Evolutionary conservation across 2,329 filamentous ascomycete genomes (phyloP).

Genomic region (Trichophyton schoenleinii): DNA sequence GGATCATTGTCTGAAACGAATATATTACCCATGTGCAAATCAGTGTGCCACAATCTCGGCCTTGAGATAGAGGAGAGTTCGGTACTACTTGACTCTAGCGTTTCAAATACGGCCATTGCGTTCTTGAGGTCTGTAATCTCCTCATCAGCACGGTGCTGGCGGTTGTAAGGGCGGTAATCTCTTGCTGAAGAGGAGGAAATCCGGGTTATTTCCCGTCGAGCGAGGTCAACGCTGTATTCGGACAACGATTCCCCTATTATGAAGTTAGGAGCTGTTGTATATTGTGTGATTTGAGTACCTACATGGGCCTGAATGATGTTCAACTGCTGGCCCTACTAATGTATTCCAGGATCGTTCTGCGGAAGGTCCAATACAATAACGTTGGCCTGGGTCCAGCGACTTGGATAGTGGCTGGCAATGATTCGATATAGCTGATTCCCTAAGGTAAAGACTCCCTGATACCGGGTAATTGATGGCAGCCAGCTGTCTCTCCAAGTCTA

Average conservation of each 20-base stretch:
- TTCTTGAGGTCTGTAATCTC: background rate
- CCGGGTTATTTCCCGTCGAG: constrained; percentile 1
- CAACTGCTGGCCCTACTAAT: no score
- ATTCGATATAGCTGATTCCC: constrained; percentile 24
- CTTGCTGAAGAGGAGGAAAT: background rate
- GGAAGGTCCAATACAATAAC: constrained; percentile 2
- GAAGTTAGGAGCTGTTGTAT: background rate
- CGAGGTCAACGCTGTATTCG: background rate
- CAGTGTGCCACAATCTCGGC: constrained; percentile 26
- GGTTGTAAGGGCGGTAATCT: background rate
- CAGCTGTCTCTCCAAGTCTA: background rate
- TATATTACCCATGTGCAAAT: constrained; percentile 30
- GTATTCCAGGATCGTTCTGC: background rate
- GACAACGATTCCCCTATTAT: background rate
- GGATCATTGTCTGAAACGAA: constrained; percentile 23
- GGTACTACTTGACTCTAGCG: background rate
- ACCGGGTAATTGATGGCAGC: constrained; percentile 4
- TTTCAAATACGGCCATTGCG: background rate
- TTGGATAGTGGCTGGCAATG: background rate
- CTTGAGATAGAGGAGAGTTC: background rate
- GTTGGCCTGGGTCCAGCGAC: background rate
- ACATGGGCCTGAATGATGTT: background rate
- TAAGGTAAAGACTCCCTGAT: constrained; percentile 7
- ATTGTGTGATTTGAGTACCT: background rate
- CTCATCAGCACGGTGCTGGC: background rate